Evolutionary conservation across 1,284 basidiomycete species (phyloP), one percentile per base, ranked within the genome.

Genomic region (Sanguinoderma infundibulare): DNA sequence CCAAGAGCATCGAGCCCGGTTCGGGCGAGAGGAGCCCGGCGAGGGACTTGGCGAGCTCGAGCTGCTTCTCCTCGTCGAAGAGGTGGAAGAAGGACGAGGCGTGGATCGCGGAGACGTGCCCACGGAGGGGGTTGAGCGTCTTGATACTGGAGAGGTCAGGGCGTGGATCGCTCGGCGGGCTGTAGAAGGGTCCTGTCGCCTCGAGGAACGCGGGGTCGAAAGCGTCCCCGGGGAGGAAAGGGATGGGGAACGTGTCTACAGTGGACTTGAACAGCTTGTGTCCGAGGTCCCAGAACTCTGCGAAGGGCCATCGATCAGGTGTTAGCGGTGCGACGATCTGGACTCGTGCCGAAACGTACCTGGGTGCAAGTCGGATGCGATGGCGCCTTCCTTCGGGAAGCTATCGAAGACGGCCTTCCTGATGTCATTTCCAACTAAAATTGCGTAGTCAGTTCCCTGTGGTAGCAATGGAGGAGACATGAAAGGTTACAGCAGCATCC

Each of bases 1-100:
- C 76, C 46, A 77, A 74, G 49, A 78, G 70, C 39, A 75, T 63
- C 34, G 76, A 67, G 36, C 75, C 77, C 2, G 75, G 70, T 46
- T 68, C 63, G 0, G 75, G 68, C 24, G 73, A 73, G 44, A 80
- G 74, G 6, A 83, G 72, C 0, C 76, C 67, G 0, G 76, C 78
- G 35, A 83, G 65, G 2, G 67, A 72, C 9, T 67, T 67, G 7
- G 78, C 82, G 17, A 82, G 72, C 32, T 74, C 49, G n/a, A 69
- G 53, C 68, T 84, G 81, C 24, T 71, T 55, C 9, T 74, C 75
- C 61, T 81, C 74, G 42, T 73, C 63, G 69, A 83, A 84, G 17
- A 83, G 73, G 63, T 83, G 82, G 67, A 84, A 83, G 66, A 83
- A 76, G 1, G 77, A 70, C 9, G 78, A 78, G 5, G 78, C 74